Evolutionary conservation across 2,329 filamentous ascomycete genomes (phyloP), one percentile per base, ranked within the genome.

Genomic region (Aureobasidium leucospermi): DNA sequence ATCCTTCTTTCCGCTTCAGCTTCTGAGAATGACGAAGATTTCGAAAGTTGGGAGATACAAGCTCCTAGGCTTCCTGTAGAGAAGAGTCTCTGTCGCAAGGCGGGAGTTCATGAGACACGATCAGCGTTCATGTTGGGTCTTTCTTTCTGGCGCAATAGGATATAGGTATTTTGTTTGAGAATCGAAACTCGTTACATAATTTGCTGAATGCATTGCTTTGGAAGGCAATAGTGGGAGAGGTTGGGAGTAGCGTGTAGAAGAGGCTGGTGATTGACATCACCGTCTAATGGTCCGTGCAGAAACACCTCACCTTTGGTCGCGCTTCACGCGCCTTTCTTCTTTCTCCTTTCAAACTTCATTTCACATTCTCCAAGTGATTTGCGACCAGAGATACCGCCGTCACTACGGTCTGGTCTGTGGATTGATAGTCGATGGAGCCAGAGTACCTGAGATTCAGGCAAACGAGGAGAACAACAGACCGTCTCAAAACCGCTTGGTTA

Each of bases 1-100:
- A 81, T 67, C 79, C 79, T 3, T 68, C 68, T 28, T 81, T 80
- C 65, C 73, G 78, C 49, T 77, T 79, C 62, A 71, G 69, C 41
- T 59, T 53, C 13, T 59, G 32, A 51, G 55, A 28, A 43, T 29
- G 19, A 41, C 41, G 19, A 3, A 29, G 16, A 36, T 15, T n/a
- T 15, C 8, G 8, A 15, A 3, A 29, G 4, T n/a, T 36, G 13
- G 29, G 32, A 11, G 19, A 29, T 29, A 13, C 15, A 36, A 42
- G 15, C 29, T 43, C 2, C 19, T 7, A 23, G 39, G 9, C 39
- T 43, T 43, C 15, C 32, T 55, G 8, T 52, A 52, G 48, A 55
- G 29, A 34, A 32, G 34, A 31, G 23, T 31, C 34, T 42, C n/a
- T 28, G 38, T 53, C 38, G 51, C 51, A 55, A 55, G 51, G 51